phyloP scores from a whole-genome alignment of 73 alveolate genomes.

The Paramecium tetraurelia region DNA sequence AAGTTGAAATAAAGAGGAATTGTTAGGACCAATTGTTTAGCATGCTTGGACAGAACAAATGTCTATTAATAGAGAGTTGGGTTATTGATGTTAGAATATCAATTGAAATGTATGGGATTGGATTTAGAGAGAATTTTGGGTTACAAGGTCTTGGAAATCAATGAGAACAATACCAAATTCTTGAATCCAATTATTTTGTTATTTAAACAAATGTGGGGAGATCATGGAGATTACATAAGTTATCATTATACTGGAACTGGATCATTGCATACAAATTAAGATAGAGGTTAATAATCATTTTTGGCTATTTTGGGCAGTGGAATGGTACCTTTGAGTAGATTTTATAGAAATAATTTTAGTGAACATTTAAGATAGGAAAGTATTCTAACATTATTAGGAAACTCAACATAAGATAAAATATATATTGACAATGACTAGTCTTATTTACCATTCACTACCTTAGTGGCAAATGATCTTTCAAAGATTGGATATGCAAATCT shows the following conservation, averaged over 20 bases:
- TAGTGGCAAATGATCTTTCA: background rate
- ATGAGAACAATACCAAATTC: slow-evolving; percentile 31
- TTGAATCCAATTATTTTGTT: slow-evolving; percentile 55
- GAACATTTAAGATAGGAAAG: slow-evolving; percentile 51
- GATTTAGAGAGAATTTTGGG: slow-evolving; percentile 64
- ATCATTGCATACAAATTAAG: slow-evolving; percentile 68
- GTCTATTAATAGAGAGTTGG: slow-evolving; percentile 83
- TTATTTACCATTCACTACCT: background rate
- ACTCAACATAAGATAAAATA: background rate
- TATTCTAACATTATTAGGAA: background rate
- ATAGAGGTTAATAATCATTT: slow-evolving; percentile 60
- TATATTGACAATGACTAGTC: background rate
- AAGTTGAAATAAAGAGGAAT: slow-evolving; percentile 81
- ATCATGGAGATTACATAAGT: slow-evolving; percentile 71
- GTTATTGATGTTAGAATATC: slow-evolving; percentile 16
- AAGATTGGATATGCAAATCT: background rate
- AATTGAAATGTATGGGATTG: slow-evolving; percentile 59
- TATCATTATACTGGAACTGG: slow-evolving; percentile 74
- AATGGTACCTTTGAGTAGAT: slow-evolving; percentile 65
- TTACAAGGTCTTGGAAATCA: slow-evolving; percentile 49
- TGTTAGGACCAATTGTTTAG: slow-evolving; percentile 96
- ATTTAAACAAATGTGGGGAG: slow-evolving; percentile 75
- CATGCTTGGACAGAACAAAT: slow-evolving; percentile 96
- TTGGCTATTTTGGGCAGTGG: slow-evolving; percentile 68
- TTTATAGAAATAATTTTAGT: slow-evolving; percentile 69